Conservation (phyloP, 768 basidiomycete genomes). For the Serendipita vermifera region DNA sequence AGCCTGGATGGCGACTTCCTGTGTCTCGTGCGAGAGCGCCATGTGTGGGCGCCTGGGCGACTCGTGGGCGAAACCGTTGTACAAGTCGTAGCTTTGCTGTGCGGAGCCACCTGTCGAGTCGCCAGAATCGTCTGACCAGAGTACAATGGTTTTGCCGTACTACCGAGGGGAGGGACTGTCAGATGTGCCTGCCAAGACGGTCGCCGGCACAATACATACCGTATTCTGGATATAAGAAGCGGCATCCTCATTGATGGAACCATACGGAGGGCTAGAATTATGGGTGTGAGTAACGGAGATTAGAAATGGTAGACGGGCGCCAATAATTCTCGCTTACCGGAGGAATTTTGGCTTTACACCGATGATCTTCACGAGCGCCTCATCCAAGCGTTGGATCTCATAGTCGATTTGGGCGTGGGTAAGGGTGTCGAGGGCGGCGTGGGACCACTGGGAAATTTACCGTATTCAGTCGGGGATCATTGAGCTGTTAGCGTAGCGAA, state of each 20-base stretch:
- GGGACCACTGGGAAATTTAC: not conserved
- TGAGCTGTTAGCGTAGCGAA: too few relatives aligned
- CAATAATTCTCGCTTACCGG: not conserved
- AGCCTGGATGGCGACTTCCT: not conserved
- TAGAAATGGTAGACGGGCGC: not conserved
- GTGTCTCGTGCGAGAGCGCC: slow-evolving; percentile 1
- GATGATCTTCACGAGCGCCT: slow-evolving; percentile 5
- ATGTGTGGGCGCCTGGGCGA: not conserved
- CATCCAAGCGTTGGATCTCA: slow-evolving; percentile 8
- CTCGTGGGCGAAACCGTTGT: not conserved
- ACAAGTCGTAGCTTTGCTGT: not conserved
- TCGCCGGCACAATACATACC: too few relatives aligned
- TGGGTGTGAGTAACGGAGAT: not conserved
- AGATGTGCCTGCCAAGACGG: too few relatives aligned
- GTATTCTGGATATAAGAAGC: slow-evolving; percentile 7
- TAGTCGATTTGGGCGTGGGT: slow-evolving; percentile 2
- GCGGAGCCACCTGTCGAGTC: not conserved
- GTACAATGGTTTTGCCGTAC: slow-evolving; percentile 4
- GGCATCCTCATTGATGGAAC: not conserved
- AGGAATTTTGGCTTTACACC: slow-evolving; percentile 5
- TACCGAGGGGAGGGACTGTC: too few relatives aligned
- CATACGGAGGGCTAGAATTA: slow-evolving; percentile 1
- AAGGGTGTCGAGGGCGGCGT: not conserved
- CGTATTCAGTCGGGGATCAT: too few relatives aligned
- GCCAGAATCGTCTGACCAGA: slow-evolving; percentile 8